These are phyloP conservation scores for Boletus patriciae DNA, from an alignment of 768 basidiomycete genomes.

Conservation along the genomic window DNA sequence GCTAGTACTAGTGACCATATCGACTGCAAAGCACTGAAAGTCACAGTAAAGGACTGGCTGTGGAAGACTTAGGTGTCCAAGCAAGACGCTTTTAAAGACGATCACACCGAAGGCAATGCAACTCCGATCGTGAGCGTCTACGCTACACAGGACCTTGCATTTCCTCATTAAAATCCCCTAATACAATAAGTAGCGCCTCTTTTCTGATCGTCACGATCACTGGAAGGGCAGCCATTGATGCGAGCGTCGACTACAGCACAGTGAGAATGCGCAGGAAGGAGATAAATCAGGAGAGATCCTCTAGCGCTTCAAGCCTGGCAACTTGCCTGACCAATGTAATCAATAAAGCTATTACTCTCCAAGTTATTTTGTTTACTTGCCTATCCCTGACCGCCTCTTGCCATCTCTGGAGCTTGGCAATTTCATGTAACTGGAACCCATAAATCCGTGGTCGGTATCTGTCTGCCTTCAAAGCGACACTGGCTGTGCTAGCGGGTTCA, in stretches of 20 bases:
- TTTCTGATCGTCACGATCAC: not conserved
- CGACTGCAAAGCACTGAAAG: too few relatives aligned
- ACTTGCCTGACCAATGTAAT: constrained; percentile 42
- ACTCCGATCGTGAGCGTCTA: not conserved
- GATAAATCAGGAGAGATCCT: constrained; percentile 32
- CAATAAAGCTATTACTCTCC: not conserved
- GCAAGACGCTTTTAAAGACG: too few relatives aligned
- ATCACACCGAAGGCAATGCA: not conserved
- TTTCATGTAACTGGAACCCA: constrained; percentile 95
- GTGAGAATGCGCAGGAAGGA: not conserved
- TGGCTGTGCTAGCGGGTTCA: constrained; percentile 74
- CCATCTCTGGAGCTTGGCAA: constrained; percentile 92
- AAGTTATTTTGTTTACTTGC: constrained; percentile 37
- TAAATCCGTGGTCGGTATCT: constrained; percentile 92
- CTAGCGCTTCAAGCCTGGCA: constrained; percentile 48
- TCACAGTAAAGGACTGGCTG: too few relatives aligned
- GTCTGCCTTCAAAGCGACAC: constrained; percentile 86
- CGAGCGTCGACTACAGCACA: constrained; percentile 9
- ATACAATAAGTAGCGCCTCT: not conserved
- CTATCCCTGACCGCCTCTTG: constrained; percentile 90
- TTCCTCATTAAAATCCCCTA: not conserved
- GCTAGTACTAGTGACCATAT: too few relatives aligned
- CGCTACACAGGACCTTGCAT: not conserved
- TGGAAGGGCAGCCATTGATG: not conserved
- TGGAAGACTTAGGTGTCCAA: too few relatives aligned